Evolutionary conservation across 73 alveolate species (phyloP), one percentile per base, ranked within the genome.

Genomic region (Paramecium caudatum): DNA sequence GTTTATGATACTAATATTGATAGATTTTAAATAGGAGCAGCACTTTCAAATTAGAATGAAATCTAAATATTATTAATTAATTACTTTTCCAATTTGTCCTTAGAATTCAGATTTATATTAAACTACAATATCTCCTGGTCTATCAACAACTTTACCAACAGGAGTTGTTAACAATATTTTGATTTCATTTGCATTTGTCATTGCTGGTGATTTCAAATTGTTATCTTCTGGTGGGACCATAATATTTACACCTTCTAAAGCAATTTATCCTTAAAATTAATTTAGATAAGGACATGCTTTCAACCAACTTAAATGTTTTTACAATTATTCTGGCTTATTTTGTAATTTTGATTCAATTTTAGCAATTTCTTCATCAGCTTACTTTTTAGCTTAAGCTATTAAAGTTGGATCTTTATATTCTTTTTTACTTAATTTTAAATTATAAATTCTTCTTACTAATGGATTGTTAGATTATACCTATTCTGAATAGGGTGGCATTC

Each of bases 401-500:
- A 85, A 69, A 9, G 92, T 61, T 1, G 92, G 87, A 85, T 85
- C 92, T 47, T 85, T 85, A 45, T 62, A 43, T 85, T 85, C 92
- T 30, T 61, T 48, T 21, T 68, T 27, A 32, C 45, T 78, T 55
- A 61, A 62, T 21, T 36, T 69, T 25, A 61, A 23, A 34, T 15
- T 69, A 12, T 61, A 62, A 36, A 95, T 94, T 91, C 97, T 95
- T 55, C 91, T 92, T 5, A 85, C 47, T 21, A 94, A 82, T 15
- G 93, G 91, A 61, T 91, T 92, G 21, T 95, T 94, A 13, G 62
- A 74, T 55, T 95, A 88, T 2, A 95, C 86, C 13, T 78, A 61
- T 25, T 94, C 98, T 46, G 97, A 93, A 90, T 92, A 98, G 30
- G 98, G 95, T 1, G 99, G 99, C 96, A 97, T 90, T 78, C 83